phyloP scores from a whole-genome alignment of 148 eudicot genomes.

The Spergularia marina region DNA sequence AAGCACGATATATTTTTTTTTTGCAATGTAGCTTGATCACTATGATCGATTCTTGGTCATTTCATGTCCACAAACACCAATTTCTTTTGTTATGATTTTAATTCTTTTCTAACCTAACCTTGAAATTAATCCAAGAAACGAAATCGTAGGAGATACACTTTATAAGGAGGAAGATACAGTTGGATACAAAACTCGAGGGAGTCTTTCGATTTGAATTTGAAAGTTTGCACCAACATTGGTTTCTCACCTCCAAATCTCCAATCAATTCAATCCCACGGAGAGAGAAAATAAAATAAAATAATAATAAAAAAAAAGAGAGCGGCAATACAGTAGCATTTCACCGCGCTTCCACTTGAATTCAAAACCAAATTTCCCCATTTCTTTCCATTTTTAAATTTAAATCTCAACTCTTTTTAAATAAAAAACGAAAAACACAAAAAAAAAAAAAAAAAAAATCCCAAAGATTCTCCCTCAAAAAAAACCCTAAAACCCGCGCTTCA shows the following conservation, averaged over 20 bases:
- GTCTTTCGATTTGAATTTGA: constrained; percentile 24
- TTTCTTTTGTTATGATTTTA: too few species aligned
- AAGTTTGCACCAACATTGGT: background rate
- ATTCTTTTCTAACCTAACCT: too few species aligned
- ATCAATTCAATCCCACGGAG: background rate
- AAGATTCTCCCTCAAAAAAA: constrained; percentile 17
- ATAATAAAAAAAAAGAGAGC: background rate
- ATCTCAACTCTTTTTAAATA: background rate
- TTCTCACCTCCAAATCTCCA: too few species aligned
- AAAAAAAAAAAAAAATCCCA: background rate
- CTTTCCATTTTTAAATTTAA: background rate
- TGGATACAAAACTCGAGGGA: too few species aligned
- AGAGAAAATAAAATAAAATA: background rate
- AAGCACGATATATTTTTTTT: too few species aligned
- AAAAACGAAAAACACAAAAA: background rate
- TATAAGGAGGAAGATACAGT: too few species aligned
- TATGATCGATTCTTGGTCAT: too few species aligned
- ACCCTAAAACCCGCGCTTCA: constrained; percentile 34
- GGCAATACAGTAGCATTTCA: constrained; percentile 1
- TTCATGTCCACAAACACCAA: too few species aligned
- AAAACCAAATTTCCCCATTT: constrained; percentile 18
- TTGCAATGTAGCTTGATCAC: too few species aligned
- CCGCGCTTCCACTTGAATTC: constrained; percentile 32
- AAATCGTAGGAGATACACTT: too few species aligned
- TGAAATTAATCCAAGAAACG: too few species aligned